phyloP scores from a whole-genome alignment of 1,284 basidiomycete genomes.

The Cryptococcus sp. region DNA sequence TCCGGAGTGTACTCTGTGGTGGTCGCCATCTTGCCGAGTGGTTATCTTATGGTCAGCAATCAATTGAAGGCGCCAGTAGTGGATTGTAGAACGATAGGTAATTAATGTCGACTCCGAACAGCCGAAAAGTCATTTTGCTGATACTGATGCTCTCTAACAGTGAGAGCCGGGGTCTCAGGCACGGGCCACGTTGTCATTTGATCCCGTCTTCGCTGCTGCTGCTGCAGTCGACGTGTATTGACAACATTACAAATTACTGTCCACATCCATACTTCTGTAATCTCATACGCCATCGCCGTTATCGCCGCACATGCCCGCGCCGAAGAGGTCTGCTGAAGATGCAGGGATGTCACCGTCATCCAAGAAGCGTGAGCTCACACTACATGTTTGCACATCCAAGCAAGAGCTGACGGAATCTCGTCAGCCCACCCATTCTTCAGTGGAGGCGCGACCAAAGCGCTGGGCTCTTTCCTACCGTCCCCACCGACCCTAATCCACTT shows the following conservation, averaged over 20 bases:
- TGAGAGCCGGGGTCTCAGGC: background rate
- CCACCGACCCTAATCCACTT: conserved; percentile 46
- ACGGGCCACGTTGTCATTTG: background rate
- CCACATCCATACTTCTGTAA: too few species aligned
- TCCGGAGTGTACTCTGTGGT: conserved; percentile 55
- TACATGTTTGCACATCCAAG: background rate
- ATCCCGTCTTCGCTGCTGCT: background rate
- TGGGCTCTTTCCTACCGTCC: conserved; percentile 28
- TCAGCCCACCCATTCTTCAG: conserved; percentile 41
- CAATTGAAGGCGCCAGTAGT: background rate
- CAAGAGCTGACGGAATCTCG: background rate
- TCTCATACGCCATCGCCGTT: background rate
- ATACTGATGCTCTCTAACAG: too few species aligned
- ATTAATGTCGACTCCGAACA: too few species aligned
- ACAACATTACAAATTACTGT: too few species aligned
- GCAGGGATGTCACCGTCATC: conserved; percentile 4
- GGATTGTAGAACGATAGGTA: background rate
- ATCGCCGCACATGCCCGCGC: conserved; percentile 9
- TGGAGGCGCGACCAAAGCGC: conserved; percentile 12
- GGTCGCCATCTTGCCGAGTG: background rate
- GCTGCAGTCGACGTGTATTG: background rate
- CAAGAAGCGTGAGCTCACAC: conserved; percentile 20
- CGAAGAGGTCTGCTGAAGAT: conserved; percentile 14
- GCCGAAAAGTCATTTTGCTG: too few species aligned
- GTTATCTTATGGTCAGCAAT: background rate